Evolutionary conservation across 306 rosid genomes (phyloP).

Genomic region (Gastrolobium villosum): DNA sequence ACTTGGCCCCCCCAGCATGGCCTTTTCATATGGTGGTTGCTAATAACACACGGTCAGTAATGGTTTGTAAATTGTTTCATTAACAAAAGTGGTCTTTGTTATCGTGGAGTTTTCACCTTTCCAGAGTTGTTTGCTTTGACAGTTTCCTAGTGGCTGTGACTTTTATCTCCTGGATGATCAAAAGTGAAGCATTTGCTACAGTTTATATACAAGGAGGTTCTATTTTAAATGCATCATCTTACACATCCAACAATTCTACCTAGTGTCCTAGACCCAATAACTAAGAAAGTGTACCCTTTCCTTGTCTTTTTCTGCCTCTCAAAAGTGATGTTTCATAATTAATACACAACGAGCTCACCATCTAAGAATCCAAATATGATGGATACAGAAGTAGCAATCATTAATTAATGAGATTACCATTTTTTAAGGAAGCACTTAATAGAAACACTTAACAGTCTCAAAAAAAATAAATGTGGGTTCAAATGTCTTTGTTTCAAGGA

Average conservation of each 20-base stretch:
- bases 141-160: background rate
- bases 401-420: slow-evolving; percentile 26
- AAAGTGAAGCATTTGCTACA: slow-evolving; percentile 23
- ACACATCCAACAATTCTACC: background rate
- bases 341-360: slow-evolving; percentile 33
- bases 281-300: slow-evolving; percentile 6
- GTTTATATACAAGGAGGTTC: background rate
- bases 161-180: slow-evolving; percentile 16
- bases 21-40: slow-evolving; percentile 8
- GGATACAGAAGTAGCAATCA: slow-evolving; percentile 24
- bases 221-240: slow-evolving; percentile 14
- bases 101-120: background rate
- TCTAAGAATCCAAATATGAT: slow-evolving; percentile 53
- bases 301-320: slow-evolving; percentile 45
- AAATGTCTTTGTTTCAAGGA: background rate
- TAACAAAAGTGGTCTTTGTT: background rate
- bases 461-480: background rate
- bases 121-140: slow-evolving; percentile 7
- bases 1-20: background rate
- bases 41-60: background rate
- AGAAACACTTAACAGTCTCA: background rate
- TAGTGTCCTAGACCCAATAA: slow-evolving; percentile 7
- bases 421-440: slow-evolving; percentile 27
- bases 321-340: slow-evolving; percentile 48
- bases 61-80: no score